Conservation (phyloP, 2,329 filamentous ascomycete genomes). For the Colletotrichum scovillei region DNA sequence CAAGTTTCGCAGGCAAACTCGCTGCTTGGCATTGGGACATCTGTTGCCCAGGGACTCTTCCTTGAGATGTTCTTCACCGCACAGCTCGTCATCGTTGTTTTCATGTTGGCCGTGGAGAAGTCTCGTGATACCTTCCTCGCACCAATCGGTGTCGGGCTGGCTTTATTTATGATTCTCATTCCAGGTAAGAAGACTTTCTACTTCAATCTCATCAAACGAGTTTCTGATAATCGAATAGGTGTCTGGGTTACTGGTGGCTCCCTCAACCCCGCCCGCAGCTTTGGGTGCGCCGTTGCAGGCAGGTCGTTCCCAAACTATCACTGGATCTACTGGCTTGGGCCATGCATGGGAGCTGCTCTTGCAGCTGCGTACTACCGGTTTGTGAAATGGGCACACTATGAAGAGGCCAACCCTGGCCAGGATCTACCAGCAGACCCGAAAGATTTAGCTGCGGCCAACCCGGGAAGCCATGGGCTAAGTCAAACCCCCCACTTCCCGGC, state of each 20-base stretch:
- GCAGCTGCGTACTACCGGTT: slow-evolving; percentile 55
- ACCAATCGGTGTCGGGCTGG: slow-evolving; percentile 73
- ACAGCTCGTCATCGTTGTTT: slow-evolving; percentile 68
- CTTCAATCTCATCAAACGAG: background rate
- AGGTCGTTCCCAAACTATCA: slow-evolving; percentile 50
- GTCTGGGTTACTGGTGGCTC: slow-evolving; percentile 55
- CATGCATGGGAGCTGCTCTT: slow-evolving; percentile 53
- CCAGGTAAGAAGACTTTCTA: slow-evolving; percentile 41
- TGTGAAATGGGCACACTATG: slow-evolving; percentile 56
- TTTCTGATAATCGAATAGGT: slow-evolving; percentile 39
- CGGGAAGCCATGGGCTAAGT: background rate
- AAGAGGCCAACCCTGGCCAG: slow-evolving; percentile 52
- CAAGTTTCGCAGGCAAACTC: slow-evolving; percentile 55
- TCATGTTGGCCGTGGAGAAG: slow-evolving; percentile 76
- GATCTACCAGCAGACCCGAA: slow-evolving; percentile 38
- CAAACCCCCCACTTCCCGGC: no score
- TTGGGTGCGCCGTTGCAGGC: slow-evolving; percentile 55
- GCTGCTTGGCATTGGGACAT: slow-evolving; percentile 59
- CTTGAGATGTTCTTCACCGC: slow-evolving; percentile 72
- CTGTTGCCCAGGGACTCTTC: slow-evolving; percentile 65
- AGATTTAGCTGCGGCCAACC: background rate
- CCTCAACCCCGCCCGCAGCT: slow-evolving; percentile 56
- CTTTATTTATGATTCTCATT: slow-evolving; percentile 66
- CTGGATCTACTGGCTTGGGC: slow-evolving; percentile 61
- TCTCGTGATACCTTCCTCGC: slow-evolving; percentile 74